These are phyloP conservation scores for Ogataea trehalophila DNA, from an alignment of 805 yeast genomes.

Conservation along the genomic window DNA sequence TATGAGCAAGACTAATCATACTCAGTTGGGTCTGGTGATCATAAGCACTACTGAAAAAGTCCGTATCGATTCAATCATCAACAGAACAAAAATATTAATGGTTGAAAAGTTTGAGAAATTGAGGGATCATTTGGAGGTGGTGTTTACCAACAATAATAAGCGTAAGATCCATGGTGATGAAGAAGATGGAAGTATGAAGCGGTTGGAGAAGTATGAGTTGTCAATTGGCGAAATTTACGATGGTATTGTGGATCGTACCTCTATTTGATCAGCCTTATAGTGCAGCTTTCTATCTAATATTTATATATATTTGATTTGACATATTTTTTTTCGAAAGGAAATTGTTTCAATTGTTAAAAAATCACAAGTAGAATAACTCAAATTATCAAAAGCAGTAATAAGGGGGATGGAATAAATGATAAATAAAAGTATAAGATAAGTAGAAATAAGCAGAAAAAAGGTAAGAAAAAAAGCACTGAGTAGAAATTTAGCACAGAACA, in stretches of 20 bases:
- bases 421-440: background rate
- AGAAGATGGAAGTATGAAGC: conserved; percentile 2
- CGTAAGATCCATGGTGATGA: conserved; percentile 4
- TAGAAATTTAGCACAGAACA: background rate
- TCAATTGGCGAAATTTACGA: conserved; percentile 33
- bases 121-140: conserved; percentile 6
- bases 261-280: conserved; percentile 16
- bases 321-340: background rate
- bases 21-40: background rate
- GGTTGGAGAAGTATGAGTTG: conserved; percentile 18
- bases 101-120: conserved; percentile 28
- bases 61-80: conserved; percentile 29
- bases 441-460: background rate
- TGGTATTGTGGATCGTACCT: conserved; percentile 31
- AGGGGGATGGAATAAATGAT: background rate
- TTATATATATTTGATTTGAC: background rate
- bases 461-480: background rate
- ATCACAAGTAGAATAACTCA: background rate
- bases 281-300: too few species aligned
- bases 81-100: conserved; percentile 26
- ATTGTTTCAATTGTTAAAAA: background rate
- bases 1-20: background rate
- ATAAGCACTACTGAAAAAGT: conserved; percentile 31
- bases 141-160: conserved; percentile 5
- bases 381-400: background rate